Conservation (phyloP, 75 land plant genomes). For the Azolla pinnata region DNA sequence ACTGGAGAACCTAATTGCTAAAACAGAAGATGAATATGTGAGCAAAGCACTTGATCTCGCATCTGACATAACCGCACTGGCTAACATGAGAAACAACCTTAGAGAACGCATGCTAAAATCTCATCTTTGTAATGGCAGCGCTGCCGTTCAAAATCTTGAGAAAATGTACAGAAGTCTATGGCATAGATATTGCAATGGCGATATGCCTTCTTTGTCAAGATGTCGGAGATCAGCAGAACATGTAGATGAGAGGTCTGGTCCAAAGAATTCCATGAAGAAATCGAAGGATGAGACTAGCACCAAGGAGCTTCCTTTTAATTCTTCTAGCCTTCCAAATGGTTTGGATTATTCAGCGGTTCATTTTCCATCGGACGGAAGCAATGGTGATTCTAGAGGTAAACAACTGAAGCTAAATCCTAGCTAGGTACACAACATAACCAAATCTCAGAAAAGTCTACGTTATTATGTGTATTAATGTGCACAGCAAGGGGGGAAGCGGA, state of each 20-base stretch:
- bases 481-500: too few species aligned
- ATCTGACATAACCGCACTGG: conserved; percentile 49
- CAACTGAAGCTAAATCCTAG: too few species aligned
- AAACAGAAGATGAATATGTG: conserved; percentile 84
- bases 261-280: background rate
- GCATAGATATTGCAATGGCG: conserved; percentile 75
- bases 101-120: conserved; percentile 81
- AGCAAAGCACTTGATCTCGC: conserved; percentile 67
- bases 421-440: too few species aligned
- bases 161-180: conserved; percentile 62
- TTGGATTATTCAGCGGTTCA: background rate
- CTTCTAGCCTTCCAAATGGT: conserved; percentile 4
- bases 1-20: conserved; percentile 51
- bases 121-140: conserved; percentile 73
- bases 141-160: conserved; percentile 55
- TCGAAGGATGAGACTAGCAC: background rate
- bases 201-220: conserved; percentile 40
- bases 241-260: background rate
- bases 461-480: too few species aligned
- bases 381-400: background rate
- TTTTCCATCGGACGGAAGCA: background rate
- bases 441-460: too few species aligned
- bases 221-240: background rate
- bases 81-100: conserved; percentile 56
- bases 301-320: background rate